Conservation (phyloP, 2,329 filamentous ascomycete species). For the Calonectria pauciramosa region DNA sequence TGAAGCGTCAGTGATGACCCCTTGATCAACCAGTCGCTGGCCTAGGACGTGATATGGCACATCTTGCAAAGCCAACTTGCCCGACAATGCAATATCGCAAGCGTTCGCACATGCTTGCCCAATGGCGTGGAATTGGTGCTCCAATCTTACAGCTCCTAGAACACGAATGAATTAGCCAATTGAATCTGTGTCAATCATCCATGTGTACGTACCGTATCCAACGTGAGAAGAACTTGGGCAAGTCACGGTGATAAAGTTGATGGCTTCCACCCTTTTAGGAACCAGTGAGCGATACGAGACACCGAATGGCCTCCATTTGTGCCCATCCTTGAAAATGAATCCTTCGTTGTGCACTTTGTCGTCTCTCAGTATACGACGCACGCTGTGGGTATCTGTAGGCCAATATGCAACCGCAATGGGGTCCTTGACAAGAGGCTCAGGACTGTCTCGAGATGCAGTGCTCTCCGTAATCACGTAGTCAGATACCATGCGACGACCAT, state of each 20-base stretch:
- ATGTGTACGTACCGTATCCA: background rate
- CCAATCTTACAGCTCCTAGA: background rate
- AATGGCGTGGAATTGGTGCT: conserved; percentile 14
- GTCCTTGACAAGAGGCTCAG: background rate
- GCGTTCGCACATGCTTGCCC: conserved; percentile 11
- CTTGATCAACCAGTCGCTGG: background rate
- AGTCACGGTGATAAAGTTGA: conserved; percentile 9
- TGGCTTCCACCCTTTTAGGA: background rate
- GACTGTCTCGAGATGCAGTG: conserved; percentile 1
- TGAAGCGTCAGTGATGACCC: background rate
- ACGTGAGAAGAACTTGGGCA: conserved; percentile 15
- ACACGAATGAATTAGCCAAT: background rate
- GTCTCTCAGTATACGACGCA: background rate
- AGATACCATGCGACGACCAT: conserved; percentile 8
- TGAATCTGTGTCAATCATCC: background rate
- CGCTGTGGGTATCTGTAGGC: conserved; percentile 13
- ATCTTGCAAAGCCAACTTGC: background rate
- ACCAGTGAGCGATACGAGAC: background rate
- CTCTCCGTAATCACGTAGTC: conserved; percentile 8
- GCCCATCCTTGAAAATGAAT: conserved; percentile 14
- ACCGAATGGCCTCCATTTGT: conserved; percentile 4
- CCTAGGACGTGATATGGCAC: background rate
- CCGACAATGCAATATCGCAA: background rate
- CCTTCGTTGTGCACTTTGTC: conserved; percentile 10
- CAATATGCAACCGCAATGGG: conserved; percentile 4